These are phyloP conservation scores for Leonotis leonurus DNA, from an alignment of 257 asterid species.

Conservation along the genomic window DNA sequence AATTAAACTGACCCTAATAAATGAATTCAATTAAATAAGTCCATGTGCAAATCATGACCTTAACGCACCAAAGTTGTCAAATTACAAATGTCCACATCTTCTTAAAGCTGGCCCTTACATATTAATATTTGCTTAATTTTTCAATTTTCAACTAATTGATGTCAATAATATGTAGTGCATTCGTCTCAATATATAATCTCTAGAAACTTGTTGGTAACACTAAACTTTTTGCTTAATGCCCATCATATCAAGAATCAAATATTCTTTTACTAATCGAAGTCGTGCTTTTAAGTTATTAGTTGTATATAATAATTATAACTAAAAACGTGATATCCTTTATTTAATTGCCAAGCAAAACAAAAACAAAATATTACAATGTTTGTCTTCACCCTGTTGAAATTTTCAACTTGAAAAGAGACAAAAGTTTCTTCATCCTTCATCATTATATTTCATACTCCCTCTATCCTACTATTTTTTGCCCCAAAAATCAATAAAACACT, in stretches of 20 bases:
- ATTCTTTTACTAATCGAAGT: neutral
- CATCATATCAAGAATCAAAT: conserved; percentile 8
- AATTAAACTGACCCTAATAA: conserved; percentile 8
- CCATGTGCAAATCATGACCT: conserved; percentile 17
- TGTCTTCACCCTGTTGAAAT: neutral
- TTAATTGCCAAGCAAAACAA: neutral
- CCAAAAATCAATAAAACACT: too few species aligned
- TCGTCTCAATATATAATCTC: conserved; percentile 2
- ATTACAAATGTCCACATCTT: conserved; percentile 14
- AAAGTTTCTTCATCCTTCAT: neutral
- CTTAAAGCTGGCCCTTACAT: neutral
- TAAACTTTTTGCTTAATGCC: neutral
- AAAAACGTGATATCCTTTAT: neutral
- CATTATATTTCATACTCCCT: too few species aligned
- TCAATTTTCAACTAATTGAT: conserved; percentile 15
- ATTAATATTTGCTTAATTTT: conserved; percentile 2
- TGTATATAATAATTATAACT: neutral
- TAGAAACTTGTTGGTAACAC: neutral
- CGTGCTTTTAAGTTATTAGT: neutral
- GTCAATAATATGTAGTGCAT: neutral
- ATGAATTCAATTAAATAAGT: conserved; percentile 6
- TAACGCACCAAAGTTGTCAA: conserved; percentile 18
- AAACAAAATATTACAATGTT: neutral
- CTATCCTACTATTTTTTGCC: too few species aligned
- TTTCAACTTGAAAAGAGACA: neutral